A percentile compares a stretch with the other conserved stretches of the same genome.
phyloP scores from a whole-genome alignment of 495 filamentous ascomycete species.

The Aspergillus cristatus region DNA sequence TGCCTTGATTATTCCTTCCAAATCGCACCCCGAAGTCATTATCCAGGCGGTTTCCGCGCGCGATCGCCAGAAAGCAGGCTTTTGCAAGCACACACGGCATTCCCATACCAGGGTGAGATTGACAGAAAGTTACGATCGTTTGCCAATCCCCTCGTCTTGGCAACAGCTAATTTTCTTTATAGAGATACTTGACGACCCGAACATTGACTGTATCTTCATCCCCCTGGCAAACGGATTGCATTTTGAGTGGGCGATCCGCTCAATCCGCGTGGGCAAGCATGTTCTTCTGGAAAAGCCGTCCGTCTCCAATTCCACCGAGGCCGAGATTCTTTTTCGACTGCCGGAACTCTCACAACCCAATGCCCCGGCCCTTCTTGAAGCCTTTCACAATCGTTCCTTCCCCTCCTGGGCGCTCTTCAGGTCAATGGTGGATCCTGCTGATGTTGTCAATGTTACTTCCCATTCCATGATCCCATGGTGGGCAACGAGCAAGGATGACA shows the following conservation, averaged over 20 bases:
- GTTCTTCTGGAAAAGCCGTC: conserved; percentile 43
- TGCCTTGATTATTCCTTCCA: conserved; percentile 47
- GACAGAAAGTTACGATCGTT: neutral
- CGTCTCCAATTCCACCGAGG: conserved; percentile 30
- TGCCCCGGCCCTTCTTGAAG: conserved; percentile 47
- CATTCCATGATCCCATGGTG: conserved; percentile 10
- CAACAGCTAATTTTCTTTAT: neutral
- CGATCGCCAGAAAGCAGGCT: conserved; percentile 38
- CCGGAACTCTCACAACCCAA: conserved; percentile 14
- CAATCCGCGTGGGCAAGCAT: conserved; percentile 35
- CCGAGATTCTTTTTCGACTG: conserved; percentile 24
- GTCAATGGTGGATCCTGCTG: conserved; percentile 2
- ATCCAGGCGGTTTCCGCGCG: conserved; percentile 50
- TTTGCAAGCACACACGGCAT: conserved; percentile 53
- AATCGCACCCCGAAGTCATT: conserved; percentile 49
- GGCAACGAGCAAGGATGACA: conserved; percentile 30
- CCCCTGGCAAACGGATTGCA: conserved; percentile 40
- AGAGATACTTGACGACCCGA: conserved; percentile 31
- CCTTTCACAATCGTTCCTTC: conserved; percentile 48
- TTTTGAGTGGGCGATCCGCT: conserved; percentile 34
- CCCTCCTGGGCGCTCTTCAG: conserved; percentile 33
- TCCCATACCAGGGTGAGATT: conserved; percentile 39
- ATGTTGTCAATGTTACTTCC: too few species aligned
- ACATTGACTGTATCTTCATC: conserved; percentile 40
- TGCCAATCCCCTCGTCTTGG: neutral